Percentiles rank a stretch among this genome's conserved stretches.
phyloP scores from a whole-genome alignment of 345 rosid species.

The Draba incana region DNA sequence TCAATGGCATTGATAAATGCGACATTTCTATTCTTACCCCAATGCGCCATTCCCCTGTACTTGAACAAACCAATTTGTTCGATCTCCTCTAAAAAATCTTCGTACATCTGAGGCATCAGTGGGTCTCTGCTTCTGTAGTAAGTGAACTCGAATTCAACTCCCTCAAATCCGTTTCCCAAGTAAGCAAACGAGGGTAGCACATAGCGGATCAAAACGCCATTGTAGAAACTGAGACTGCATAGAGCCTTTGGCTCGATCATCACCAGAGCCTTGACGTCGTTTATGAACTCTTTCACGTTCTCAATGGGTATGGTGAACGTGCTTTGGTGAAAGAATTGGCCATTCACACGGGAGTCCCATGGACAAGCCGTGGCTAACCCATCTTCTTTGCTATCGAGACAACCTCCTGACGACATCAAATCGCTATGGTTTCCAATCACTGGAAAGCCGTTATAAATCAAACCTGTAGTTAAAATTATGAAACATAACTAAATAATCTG shows the following conservation, averaged over 20 bases:
- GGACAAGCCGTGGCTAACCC: constrained; percentile 51
- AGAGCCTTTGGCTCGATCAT: constrained; percentile 47
- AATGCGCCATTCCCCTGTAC: neutral
- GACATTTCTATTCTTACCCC: neutral
- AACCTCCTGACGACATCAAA: constrained; percentile 63
- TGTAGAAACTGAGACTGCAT: constrained; percentile 36
- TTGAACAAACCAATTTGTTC: neutral
- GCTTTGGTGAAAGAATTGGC: constrained; percentile 59
- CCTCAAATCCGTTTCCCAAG: neutral
- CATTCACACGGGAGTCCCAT: constrained; percentile 64
- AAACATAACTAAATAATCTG: neutral
- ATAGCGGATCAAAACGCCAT: neutral
- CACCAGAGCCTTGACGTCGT: constrained; percentile 57
- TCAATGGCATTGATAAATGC: neutral
- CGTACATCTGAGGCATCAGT: neutral
- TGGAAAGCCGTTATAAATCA: constrained; percentile 55
- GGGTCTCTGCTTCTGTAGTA: constrained; percentile 3
- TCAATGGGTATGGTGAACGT: constrained; percentile 51
- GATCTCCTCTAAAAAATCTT: neutral
- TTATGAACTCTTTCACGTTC: constrained; percentile 45
- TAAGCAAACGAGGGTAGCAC: neutral
- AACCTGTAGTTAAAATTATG: constrained; percentile 18
- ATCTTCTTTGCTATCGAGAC: constrained; percentile 58
- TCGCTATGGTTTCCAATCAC: constrained; percentile 60
- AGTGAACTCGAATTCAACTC: neutral